Conservation (phyloP, 768 basidiomycete genomes). For the Leccinum uliginosum region DNA sequence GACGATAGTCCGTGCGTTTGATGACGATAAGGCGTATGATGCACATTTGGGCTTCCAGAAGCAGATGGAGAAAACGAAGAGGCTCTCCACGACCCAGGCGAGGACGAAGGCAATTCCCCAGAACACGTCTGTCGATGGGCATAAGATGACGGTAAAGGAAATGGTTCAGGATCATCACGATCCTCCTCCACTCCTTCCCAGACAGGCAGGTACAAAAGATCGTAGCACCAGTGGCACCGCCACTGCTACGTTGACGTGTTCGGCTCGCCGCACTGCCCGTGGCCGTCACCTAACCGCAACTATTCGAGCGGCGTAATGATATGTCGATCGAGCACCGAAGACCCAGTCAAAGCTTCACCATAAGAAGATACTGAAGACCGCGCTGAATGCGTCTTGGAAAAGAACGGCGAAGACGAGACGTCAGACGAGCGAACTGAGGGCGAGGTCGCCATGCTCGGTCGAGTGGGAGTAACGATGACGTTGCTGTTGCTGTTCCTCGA, state of each 20-base stretch:
- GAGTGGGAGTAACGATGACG: constrained; percentile 14
- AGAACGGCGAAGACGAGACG: constrained; percentile 50
- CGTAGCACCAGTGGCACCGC: background rate
- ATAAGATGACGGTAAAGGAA: constrained; percentile 6
- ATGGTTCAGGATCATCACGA: constrained; percentile 1
- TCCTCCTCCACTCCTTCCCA: constrained; percentile 6
- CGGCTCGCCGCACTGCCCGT: constrained; percentile 3
- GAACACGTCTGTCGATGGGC: constrained; percentile 5
- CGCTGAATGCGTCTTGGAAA: constrained; percentile 42
- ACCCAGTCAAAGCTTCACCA: constrained; percentile 33
- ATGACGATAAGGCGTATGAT: constrained; percentile 13
- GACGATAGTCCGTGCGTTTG: background rate
- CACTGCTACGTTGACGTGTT: background rate
- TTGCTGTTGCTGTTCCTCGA: constrained; percentile 3
- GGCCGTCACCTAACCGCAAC: constrained; percentile 34
- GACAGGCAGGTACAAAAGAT: constrained; percentile 20
- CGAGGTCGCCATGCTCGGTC: constrained; percentile 47
- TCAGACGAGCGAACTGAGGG: constrained; percentile 62
- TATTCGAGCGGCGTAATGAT: constrained; percentile 59
- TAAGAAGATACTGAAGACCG: constrained; percentile 59
- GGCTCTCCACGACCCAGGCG: constrained; percentile 37
- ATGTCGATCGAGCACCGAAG: constrained; percentile 39
- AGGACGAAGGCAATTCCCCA: constrained; percentile 18
- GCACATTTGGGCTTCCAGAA: constrained; percentile 39
- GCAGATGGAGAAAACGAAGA: constrained; percentile 34